phyloP scores from a whole-genome alignment of 371 early-diverging fungal genomes.

The Batkoa obscura region DNA sequence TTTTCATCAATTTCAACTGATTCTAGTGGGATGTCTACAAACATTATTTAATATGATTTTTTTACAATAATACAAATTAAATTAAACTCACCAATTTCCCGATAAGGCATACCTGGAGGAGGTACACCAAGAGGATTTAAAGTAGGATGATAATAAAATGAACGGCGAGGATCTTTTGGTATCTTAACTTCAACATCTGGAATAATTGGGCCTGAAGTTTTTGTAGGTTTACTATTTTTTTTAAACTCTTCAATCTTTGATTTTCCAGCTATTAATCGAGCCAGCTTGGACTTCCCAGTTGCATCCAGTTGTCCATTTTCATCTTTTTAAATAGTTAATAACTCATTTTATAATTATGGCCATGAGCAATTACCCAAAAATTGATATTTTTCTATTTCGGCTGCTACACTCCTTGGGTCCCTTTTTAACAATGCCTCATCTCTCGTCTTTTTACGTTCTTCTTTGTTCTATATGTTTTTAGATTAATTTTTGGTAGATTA shows the following conservation, averaged over 20 bases:
- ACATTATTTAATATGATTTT: too few species aligned
- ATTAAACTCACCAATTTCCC: slow-evolving; percentile 8
- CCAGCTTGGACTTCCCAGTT: neutral
- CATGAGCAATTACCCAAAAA: neutral
- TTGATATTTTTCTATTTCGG: neutral
- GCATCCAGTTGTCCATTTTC: neutral
- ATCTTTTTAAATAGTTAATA: neutral
- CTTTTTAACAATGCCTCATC: neutral
- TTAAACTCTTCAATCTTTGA: slow-evolving; percentile 1
- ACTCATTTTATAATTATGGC: neutral
- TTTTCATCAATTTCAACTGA: too few species aligned
- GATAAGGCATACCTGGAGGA: slow-evolving; percentile 17
- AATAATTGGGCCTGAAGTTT: too few species aligned
- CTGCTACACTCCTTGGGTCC: neutral
- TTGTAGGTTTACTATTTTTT: too few species aligned
- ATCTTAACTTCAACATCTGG: too few species aligned
- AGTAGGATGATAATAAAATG: slow-evolving; percentile 17
- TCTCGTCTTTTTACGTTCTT: neutral
- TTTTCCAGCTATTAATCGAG: neutral
- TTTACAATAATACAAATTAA: neutral
- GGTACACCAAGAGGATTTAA: slow-evolving; percentile 18
- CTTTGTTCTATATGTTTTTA: neutral
- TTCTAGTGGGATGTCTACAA: too few species aligned
- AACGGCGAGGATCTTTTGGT: slow-evolving; percentile 14
- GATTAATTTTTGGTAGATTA: neutral